Evolutionary conservation across 2,329 filamentous ascomycete species (phyloP).

Genomic region (Gnomoniopsis smithogilvyi): DNA sequence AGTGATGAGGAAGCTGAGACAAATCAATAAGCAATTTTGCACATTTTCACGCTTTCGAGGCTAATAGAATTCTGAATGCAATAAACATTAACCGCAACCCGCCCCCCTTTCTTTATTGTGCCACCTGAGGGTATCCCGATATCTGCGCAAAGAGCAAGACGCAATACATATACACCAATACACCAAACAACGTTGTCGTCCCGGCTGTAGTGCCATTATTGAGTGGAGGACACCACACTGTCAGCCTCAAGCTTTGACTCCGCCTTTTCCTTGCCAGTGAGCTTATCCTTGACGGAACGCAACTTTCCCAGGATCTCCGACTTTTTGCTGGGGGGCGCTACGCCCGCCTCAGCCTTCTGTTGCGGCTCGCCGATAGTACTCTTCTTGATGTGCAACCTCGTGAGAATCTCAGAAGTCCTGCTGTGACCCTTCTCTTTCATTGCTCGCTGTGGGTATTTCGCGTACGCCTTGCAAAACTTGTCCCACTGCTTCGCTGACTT

Average conservation of each 20-base stretch:
- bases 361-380: neutral
- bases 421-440: conserved; percentile 7
- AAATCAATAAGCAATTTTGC: too few species aligned
- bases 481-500: conserved; percentile 9
- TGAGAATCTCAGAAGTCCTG: neutral
- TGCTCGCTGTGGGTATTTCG: conserved; percentile 4
- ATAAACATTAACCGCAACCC: neutral
- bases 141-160: neutral
- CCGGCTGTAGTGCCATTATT: neutral
- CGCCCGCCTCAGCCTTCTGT: neutral
- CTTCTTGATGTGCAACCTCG: conserved; percentile 3
- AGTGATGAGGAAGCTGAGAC: neutral
- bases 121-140: neutral
- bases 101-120: neutral
- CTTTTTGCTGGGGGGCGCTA: neutral
- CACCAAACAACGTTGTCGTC: neutral
- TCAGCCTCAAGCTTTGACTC: neutral
- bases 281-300: neutral
- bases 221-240: neutral
- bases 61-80: neutral
- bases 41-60: neutral
- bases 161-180: neutral
- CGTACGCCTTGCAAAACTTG: conserved; percentile 5
- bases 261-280: neutral
- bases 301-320: neutral